Conservation (phyloP, 1,284 basidiomycete species). For the Leccinum huronense region DNA sequence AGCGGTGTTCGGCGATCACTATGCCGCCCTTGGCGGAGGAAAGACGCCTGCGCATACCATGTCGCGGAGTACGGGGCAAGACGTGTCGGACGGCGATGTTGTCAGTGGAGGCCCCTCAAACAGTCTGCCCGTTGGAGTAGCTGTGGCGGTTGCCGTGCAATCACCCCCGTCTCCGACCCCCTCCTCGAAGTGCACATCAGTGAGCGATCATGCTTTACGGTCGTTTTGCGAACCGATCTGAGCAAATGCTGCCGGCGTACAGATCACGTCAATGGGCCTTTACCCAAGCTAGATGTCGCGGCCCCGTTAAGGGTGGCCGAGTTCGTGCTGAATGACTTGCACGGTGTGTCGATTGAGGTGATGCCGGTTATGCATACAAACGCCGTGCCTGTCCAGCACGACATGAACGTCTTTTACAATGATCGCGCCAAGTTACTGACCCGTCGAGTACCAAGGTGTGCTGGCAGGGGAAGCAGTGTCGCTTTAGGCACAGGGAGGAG, state of each 20-base stretch:
- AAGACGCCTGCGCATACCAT: constrained; percentile 55
- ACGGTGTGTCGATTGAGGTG: constrained; percentile 71
- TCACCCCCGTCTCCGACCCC: neutral
- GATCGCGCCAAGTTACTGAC: constrained; percentile 64
- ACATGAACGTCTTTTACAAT: constrained; percentile 65
- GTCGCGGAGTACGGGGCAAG: constrained; percentile 35
- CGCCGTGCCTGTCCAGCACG: constrained; percentile 43
- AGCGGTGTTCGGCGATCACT: constrained; percentile 58
- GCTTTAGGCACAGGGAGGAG: constrained; percentile 55
- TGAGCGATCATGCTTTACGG: constrained; percentile 18
- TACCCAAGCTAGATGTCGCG: constrained; percentile 52
- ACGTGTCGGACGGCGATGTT: constrained; percentile 1
- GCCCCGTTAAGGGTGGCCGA: constrained; percentile 39
- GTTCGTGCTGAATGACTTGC: constrained; percentile 41
- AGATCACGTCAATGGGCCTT: constrained; percentile 45
- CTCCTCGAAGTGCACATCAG: constrained; percentile 32
- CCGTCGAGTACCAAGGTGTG: constrained; percentile 66
- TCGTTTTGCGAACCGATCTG: too few relatives aligned
- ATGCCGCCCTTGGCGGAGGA: constrained; percentile 69
- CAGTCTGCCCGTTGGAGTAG: constrained; percentile 10
- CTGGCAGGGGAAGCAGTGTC: constrained; percentile 61
- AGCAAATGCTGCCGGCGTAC: constrained; percentile 3
- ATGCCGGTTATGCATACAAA: constrained; percentile 54
- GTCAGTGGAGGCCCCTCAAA: constrained; percentile 14
- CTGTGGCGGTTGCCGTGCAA: neutral